Evolutionary conservation across 768 basidiomycete genomes (phyloP), one percentile per base, ranked within the genome.

Genomic region (Crepidotus variabilis): DNA sequence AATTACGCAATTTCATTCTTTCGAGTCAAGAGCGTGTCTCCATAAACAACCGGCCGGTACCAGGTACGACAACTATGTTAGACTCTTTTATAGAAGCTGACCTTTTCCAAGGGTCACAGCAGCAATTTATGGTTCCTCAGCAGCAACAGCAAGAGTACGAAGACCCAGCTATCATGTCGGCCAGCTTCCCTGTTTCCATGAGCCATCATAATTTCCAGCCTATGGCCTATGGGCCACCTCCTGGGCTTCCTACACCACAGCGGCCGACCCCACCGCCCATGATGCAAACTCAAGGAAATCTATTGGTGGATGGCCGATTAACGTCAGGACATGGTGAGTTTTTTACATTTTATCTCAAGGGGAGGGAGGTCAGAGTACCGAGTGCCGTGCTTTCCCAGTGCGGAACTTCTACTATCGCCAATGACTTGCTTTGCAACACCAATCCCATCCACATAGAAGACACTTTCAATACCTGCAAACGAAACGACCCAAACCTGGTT

Each of bases 331-430:
- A 86, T 75, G 84, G 90, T 90, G 86, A 90, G 89, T 85, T 64
- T 62, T 68, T 75, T 75, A 76, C 67, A 57, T 63, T 70, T 69
- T 72, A 74, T 69, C 71, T 72, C 73, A 69, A 82, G 86, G 87
- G 87, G 88, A 87, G 86, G 88, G 87, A 82, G 87, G 86, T 78
- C 85, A 84, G 81, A 81, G 86, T 91, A 89, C 88, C 90, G 80
- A 90, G 87, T 75, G 73, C 87, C 86, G 85, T 88, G 78, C 88
- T 87, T 89, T 88, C 75, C 77, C 87, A 90, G 88, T 88, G 85
- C 87, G 87, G 85, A 87, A 85, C 82, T 75, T 83, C 76, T 83
- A 82, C 74, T 78, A 84, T 81, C 85, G 81, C 69, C 81, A 80
- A 76, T 89, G 78, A 89, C 76, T 61, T 67, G 73, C 72, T 73